Percentiles rank a stretch among this genome's conserved stretches.
Conservation (phyloP, 2,329 filamentous ascomycete genomes). For the Talaromyces amestolkiae region DNA sequence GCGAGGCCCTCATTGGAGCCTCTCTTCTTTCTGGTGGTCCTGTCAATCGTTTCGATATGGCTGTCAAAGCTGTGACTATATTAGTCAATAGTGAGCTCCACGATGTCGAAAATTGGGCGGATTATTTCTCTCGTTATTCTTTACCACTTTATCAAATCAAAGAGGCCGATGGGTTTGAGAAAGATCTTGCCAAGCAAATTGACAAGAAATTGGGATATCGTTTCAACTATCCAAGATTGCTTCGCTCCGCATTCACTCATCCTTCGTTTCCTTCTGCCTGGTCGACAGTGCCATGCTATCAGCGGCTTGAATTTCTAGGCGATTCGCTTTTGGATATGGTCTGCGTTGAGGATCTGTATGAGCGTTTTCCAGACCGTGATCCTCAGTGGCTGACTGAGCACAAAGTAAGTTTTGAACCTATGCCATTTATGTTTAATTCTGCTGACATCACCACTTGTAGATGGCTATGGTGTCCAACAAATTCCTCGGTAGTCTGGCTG, state of each 20-base stretch:
- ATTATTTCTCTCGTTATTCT: slow-evolving; percentile 70
- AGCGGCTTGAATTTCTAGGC: slow-evolving; percentile 87
- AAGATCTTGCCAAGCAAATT: slow-evolving; percentile 65
- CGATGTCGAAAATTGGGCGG: slow-evolving; percentile 63
- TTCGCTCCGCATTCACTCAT: slow-evolving; percentile 84
- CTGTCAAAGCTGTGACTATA: slow-evolving; percentile 55
- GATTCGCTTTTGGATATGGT: slow-evolving; percentile 85
- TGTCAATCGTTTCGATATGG: slow-evolving; percentile 55
- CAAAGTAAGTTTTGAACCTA: slow-evolving; percentile 54
- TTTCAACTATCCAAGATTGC: slow-evolving; percentile 72
- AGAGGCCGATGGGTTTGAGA: slow-evolving; percentile 63
- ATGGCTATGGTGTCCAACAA: slow-evolving; percentile 99
- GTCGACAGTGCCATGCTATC: slow-evolving; percentile 81
- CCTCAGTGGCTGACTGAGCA: slow-evolving; percentile 98
- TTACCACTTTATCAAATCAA: slow-evolving; percentile 69
- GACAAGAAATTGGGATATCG: slow-evolving; percentile 58
- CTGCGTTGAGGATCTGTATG: slow-evolving; percentile 78
- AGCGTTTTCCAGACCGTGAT: slow-evolving; percentile 71
- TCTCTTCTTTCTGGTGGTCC: slow-evolving; percentile 60
- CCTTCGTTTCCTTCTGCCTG: slow-evolving; percentile 73
- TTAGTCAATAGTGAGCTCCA: slow-evolving; percentile 71
- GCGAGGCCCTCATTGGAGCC: slow-evolving; percentile 89
- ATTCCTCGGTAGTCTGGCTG: slow-evolving; percentile 79
- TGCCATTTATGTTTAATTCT: not conserved
- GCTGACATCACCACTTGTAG: slow-evolving; percentile 26